These are phyloP conservation scores for Lentinus brumalis DNA, from an alignment of 768 basidiomycete genomes.

Conservation along the genomic window DNA sequence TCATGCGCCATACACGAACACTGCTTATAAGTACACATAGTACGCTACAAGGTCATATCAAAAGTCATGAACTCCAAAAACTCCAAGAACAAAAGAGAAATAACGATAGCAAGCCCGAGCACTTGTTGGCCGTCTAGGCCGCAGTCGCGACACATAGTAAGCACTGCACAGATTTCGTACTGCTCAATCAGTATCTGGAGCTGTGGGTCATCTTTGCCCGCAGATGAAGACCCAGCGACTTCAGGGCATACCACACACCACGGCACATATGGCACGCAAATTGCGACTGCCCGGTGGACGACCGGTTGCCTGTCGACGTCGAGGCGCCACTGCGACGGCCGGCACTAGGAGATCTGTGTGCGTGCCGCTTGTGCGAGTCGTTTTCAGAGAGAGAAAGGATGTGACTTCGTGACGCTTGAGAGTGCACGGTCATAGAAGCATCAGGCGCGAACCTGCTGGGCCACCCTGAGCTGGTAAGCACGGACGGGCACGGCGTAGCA, in stretches of 20 bases:
- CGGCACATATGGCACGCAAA: conserved; percentile 6
- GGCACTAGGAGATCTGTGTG: not conserved
- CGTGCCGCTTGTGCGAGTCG: conserved; percentile 1
- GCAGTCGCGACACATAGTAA: not conserved
- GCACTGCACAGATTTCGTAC: not conserved
- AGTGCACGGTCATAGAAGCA: not conserved
- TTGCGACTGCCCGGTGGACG: conserved; percentile 10
- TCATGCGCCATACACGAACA: not conserved
- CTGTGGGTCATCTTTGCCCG: conserved; percentile 18
- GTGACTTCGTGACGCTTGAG: not conserved
- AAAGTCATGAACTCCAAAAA: not conserved
- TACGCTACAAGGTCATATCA: conserved; percentile 14
- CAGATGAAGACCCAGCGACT: conserved; percentile 17
- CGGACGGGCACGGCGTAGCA: conserved; percentile 1
- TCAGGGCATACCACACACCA: conserved; percentile 18
- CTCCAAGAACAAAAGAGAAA: not conserved
- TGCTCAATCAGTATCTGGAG: conserved; percentile 7
- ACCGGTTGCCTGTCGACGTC: conserved; percentile 12
- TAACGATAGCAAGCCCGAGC: conserved; percentile 10
- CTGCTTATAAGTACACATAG: conserved; percentile 3
- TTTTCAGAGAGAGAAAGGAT: not conserved
- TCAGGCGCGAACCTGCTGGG: not conserved
- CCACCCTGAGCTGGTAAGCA: not conserved
- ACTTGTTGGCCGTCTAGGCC: conserved; percentile 6
- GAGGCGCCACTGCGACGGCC: conserved; percentile 12